Evolutionary conservation across 495 filamentous ascomycete species (phyloP).

Genomic region (Echria macrotheca): DNA sequence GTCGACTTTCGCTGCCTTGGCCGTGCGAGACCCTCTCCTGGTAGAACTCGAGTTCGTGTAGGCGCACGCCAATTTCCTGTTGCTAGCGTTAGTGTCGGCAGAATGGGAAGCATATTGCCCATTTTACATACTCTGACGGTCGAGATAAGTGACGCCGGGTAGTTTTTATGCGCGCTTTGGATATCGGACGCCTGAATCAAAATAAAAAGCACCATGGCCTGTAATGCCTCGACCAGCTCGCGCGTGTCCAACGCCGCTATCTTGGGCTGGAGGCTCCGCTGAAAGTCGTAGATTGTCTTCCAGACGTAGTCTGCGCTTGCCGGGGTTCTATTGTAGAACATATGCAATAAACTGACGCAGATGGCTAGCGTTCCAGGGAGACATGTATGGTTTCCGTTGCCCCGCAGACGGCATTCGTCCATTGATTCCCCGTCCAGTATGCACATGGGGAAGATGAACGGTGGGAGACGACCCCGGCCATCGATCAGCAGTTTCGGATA

Average conservation of each 20-base stretch:
- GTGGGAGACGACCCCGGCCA: background rate
- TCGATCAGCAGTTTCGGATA: constrained; percentile 4
- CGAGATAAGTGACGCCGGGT: background rate
- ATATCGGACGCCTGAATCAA: background rate
- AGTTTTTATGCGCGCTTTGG: background rate
- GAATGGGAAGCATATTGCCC: background rate
- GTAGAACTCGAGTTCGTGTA: background rate
- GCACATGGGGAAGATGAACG: constrained; percentile 7
- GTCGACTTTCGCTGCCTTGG: background rate
- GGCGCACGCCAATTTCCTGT: background rate
- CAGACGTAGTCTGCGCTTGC: constrained; percentile 6
- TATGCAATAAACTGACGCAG: constrained; percentile 4
- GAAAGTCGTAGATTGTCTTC: constrained; percentile 1
- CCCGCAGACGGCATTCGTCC: background rate
- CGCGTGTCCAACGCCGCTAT: background rate
- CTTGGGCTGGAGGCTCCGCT: background rate
- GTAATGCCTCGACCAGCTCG: background rate
- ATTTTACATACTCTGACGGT: background rate
- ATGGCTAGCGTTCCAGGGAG: constrained; percentile 1
- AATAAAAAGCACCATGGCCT: background rate
- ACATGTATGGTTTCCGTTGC: constrained; percentile 6
- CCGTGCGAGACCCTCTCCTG: background rate
- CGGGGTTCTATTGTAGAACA: constrained; percentile 2
- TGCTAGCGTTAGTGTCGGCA: background rate
- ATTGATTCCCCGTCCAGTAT: constrained; percentile 1